Base-by-base conservation (phyloP, 1,284 basidiomycete genomes). In the Pyrrhoderma noxium region DNA sequence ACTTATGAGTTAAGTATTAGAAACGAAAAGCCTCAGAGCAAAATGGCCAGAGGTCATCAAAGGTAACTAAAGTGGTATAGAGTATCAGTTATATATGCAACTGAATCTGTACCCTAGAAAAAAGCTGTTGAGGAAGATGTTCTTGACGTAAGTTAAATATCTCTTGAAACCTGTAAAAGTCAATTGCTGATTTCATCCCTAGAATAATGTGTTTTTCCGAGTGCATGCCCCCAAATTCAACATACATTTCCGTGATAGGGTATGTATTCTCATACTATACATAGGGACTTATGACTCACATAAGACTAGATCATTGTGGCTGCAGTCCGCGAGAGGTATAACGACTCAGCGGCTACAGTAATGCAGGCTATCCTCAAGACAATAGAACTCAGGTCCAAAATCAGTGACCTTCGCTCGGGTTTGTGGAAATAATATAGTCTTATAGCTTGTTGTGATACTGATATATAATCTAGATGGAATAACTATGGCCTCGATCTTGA, bases 201-300 rank as follows among this genome's bases (percentile, higher is more conserved):
- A 93, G 89, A 78, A 85, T 18, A 71, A 72, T 2, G 75, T 86
- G 19, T 85, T 85, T 67, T 87, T 93, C 63, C 80, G 87, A 42
- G 77, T 97, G 49, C 93, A 96, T 67, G 88, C 84, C 62, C 87
- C 94, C 59, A 86, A 82, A 58, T 95, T 94, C 67, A 85, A 90
- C 59, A 74, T 93, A 31, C 84, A 91, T 60, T 82, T 97, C 45
- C 85, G 95, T 34, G 94, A 96, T 66, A 76, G 86, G 65, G 90
- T 89, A 59, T 35, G 75, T 61, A 53, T 27, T 23, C 11, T 40
- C n/a, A n/a, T n/a, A n/a, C n/a, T n/a, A n/a, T n/a, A n/a, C n/a
- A n/a, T n/a, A n/a, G n/a, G n/a, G n/a, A n/a, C n/a, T n/a, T n/a
- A n/a, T n/a, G n/a, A n/a, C n/a, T n/a, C n/a, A n/a, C n/a, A n/a